A percentile compares a stretch with the other conserved stretches of the same genome.
phyloP scores from a whole-genome alignment of 2,329 filamentous ascomycete species.

The Dichotomopilus funicola region DNA sequence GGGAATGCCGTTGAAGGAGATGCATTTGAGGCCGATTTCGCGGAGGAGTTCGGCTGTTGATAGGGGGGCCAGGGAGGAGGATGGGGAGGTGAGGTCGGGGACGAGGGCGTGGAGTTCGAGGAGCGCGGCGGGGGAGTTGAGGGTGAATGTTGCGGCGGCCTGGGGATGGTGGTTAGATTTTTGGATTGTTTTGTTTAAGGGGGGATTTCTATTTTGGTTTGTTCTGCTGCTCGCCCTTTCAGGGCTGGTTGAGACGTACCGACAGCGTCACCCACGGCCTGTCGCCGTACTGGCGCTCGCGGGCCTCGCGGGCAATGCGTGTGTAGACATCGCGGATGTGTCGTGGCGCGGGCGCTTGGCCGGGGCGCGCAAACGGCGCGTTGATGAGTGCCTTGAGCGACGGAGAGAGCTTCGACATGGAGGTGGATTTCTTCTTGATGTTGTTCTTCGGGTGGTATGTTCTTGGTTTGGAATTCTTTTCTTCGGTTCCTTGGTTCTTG shows the following conservation, averaged over 20 bases:
- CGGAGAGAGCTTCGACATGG: conserved; percentile 67
- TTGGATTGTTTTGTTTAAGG: background rate
- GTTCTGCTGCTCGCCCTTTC: background rate
- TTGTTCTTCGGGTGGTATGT: background rate
- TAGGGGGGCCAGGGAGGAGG: conserved; percentile 28
- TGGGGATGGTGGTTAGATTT: conserved; percentile 27
- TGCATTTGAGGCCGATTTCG: conserved; percentile 69
- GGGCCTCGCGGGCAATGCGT: conserved; percentile 57
- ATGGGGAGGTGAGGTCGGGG: conserved; percentile 20
- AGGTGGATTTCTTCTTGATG: background rate
- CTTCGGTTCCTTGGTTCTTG: background rate
- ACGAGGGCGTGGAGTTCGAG: conserved; percentile 53
- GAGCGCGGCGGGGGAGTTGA: conserved; percentile 77
- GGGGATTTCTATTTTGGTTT: background rate
- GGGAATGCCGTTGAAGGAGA: conserved; percentile 75
- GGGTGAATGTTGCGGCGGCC: conserved; percentile 77
- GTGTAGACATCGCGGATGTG: conserved; percentile 59
- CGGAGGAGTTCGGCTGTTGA: conserved; percentile 64
- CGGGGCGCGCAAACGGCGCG: conserved; percentile 58
- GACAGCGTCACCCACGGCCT: conserved; percentile 63
- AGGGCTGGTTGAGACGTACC: conserved; percentile 24
- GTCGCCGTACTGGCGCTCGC: conserved; percentile 52
- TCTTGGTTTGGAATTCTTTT: background rate
- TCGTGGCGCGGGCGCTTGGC: conserved; percentile 56
- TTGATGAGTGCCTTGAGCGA: conserved; percentile 69